Evolutionary conservation across 306 rosid species (phyloP).

Genomic region (Dalbergia cochinchinensis): DNA sequence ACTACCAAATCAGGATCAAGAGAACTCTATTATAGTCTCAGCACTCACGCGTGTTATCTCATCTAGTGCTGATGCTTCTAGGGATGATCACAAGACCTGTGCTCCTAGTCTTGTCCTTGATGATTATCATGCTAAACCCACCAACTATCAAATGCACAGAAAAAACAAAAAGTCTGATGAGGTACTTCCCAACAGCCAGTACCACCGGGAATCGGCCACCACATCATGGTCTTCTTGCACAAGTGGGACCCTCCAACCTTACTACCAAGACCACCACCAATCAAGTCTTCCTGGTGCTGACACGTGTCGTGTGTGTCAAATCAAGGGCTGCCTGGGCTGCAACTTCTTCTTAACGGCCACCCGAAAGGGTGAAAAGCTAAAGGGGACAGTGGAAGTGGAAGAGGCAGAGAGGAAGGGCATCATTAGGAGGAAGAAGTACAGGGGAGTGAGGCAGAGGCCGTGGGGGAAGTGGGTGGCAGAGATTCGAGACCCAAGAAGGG

Average conservation of each 20-base stretch:
- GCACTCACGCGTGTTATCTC: conserved; percentile 57
- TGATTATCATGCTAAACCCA: too few relatives aligned
- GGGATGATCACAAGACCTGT: too few relatives aligned
- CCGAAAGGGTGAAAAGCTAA: not conserved
- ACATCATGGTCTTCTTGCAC: not conserved
- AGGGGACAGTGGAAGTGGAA: too few relatives aligned
- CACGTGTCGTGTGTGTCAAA: conserved; percentile 49
- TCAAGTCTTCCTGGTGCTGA: not conserved
- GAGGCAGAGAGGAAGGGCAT: too few relatives aligned
- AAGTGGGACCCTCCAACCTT: not conserved
- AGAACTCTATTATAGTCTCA: conserved; percentile 66
- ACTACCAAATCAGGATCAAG: conserved; percentile 44
- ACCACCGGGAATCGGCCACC: not conserved
- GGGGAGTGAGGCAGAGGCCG: conserved; percentile 73
- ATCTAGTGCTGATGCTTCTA: conserved; percentile 6
- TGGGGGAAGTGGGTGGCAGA: conserved; percentile 82
- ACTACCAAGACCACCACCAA: not conserved
- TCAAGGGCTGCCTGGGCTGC: conserved; percentile 63
- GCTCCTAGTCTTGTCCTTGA: not conserved
- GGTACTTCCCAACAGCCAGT: too few relatives aligned
- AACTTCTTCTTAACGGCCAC: conserved; percentile 31
- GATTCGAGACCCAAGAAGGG: conserved; percentile 60
- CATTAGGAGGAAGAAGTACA: conserved; percentile 27
- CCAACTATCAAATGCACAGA: too few relatives aligned
- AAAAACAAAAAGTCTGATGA: too few relatives aligned